Conservation (phyloP, 2,329 filamentous ascomycete genomes). For the Neonectria hederae region DNA sequence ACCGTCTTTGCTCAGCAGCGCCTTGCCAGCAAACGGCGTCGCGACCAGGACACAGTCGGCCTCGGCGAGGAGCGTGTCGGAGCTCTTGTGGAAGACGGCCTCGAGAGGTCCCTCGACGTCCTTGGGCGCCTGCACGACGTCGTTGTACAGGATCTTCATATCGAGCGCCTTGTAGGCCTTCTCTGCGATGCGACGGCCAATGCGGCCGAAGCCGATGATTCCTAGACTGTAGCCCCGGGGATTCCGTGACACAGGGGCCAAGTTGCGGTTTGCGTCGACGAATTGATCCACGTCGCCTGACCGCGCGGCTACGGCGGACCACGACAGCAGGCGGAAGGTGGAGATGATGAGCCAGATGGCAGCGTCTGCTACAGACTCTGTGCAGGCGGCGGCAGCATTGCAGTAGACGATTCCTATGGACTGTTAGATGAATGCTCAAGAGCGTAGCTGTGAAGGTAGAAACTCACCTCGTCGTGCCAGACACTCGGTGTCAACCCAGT, state of each 20-base stretch:
- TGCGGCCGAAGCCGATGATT: slow-evolving; percentile 40
- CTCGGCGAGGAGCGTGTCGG: slow-evolving; percentile 37
- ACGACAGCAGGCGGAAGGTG: slow-evolving; percentile 39
- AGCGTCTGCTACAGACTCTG: slow-evolving; percentile 40
- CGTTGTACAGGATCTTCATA: slow-evolving; percentile 44
- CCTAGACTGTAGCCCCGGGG: slow-evolving; percentile 39
- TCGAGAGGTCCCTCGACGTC: slow-evolving; percentile 26
- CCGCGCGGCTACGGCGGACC: slow-evolving; percentile 39
- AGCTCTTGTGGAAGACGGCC: slow-evolving; percentile 34
- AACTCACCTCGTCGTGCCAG: slow-evolving; percentile 36
- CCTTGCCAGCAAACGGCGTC: slow-evolving; percentile 37
- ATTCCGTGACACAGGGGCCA: slow-evolving; percentile 39
- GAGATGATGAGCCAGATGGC: slow-evolving; percentile 44
- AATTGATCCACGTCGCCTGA: slow-evolving; percentile 40
- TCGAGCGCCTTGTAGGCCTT: slow-evolving; percentile 41
- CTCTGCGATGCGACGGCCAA: slow-evolving; percentile 40
- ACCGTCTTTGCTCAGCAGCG: slow-evolving; percentile 56
- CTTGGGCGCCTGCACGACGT: slow-evolving; percentile 35
- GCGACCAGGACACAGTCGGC: slow-evolving; percentile 40
- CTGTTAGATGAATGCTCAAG: background rate
- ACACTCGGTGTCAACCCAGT: slow-evolving; percentile 40
- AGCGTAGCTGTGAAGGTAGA: background rate
- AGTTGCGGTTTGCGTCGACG: slow-evolving; percentile 36
- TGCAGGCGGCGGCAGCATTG: slow-evolving; percentile 41
- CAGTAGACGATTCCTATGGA: slow-evolving; percentile 38